These are phyloP conservation scores for Polyplosphaeria fusca DNA, from an alignment of 495 filamentous ascomycete species.

Conservation along the genomic window DNA sequence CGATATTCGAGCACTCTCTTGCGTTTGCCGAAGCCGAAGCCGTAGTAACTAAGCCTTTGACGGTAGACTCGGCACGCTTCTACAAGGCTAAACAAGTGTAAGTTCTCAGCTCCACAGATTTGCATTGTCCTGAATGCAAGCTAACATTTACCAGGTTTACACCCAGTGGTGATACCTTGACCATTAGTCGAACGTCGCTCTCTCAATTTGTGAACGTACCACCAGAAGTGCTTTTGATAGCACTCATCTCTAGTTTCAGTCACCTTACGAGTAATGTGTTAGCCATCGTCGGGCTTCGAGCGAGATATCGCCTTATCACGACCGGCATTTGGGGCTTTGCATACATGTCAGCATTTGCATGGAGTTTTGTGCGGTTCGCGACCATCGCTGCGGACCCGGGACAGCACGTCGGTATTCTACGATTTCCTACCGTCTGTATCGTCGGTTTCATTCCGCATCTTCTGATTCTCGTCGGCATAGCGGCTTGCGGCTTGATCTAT, in stretches of 20 bases:
- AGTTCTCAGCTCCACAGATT: no score
- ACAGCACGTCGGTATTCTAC: conserved; percentile 51
- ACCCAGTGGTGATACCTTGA: conserved; percentile 21
- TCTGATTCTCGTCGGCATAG: conserved; percentile 73
- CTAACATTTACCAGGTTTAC: no score
- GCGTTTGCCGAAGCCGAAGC: conserved; percentile 96
- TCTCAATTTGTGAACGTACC: conserved; percentile 71
- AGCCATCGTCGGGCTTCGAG: conserved; percentile 73
- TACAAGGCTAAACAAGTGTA: conserved; percentile 18
- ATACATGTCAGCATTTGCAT: conserved; percentile 77
- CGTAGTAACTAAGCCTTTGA: conserved; percentile 70
- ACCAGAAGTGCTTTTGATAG: conserved; percentile 82
- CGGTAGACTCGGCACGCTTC: conserved; percentile 54
- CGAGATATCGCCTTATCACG: conserved; percentile 71
- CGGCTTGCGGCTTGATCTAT: conserved; percentile 72
- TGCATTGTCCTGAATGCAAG: no score
- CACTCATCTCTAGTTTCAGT: conserved; percentile 81
- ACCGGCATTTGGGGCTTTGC: conserved; percentile 85
- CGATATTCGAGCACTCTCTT: conserved; percentile 91
- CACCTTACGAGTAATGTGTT: conserved; percentile 82
- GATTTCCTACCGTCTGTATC: conserved; percentile 91
- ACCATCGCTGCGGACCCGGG: conserved; percentile 21
- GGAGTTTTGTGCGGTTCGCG: conserved; percentile 52
- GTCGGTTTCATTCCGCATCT: conserved; percentile 93
- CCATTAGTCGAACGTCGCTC: conserved; percentile 41